phyloP scores from a whole-genome alignment of 257 asterid genomes.

The Orobanche coerulescens region DNA sequence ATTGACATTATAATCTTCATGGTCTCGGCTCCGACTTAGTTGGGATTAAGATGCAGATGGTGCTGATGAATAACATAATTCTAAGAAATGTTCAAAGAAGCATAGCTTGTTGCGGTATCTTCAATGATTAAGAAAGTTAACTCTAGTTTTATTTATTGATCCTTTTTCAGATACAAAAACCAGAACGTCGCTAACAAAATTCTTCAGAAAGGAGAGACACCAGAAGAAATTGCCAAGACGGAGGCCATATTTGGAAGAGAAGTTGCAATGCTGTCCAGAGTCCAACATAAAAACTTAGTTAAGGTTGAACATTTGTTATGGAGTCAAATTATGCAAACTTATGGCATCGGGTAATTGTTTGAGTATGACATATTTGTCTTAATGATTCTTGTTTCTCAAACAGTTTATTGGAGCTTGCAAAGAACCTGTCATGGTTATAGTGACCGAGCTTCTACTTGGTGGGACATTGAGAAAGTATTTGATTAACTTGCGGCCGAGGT shows the following conservation, averaged over 20 bases:
- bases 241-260: slow-evolving; percentile 65
- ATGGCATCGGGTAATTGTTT: no score
- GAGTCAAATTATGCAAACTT: neutral
- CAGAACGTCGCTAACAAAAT: slow-evolving; percentile 80
- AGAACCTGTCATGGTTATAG: slow-evolving; percentile 80
- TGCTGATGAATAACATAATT: no score
- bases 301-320: slow-evolving; percentile 40
- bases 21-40: no score
- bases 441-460: slow-evolving; percentile 73
- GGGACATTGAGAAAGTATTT: slow-evolving; percentile 71
- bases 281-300: slow-evolving; percentile 79
- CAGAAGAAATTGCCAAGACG: slow-evolving; percentile 62
- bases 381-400: neutral
- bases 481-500: slow-evolving; percentile 59
- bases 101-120: neutral
- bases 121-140: neutral
- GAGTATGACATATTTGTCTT: neutral
- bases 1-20: no score
- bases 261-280: slow-evolving; percentile 76
- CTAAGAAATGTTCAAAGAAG: no score
- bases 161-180: slow-evolving; percentile 55
- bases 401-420: slow-evolving; percentile 89
- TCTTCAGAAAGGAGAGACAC: slow-evolving; percentile 61
- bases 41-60: no score
- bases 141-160: neutral